Evolutionary conservation across 768 basidiomycete genomes (phyloP).

Genomic region (Podaxis pistillaris): DNA sequence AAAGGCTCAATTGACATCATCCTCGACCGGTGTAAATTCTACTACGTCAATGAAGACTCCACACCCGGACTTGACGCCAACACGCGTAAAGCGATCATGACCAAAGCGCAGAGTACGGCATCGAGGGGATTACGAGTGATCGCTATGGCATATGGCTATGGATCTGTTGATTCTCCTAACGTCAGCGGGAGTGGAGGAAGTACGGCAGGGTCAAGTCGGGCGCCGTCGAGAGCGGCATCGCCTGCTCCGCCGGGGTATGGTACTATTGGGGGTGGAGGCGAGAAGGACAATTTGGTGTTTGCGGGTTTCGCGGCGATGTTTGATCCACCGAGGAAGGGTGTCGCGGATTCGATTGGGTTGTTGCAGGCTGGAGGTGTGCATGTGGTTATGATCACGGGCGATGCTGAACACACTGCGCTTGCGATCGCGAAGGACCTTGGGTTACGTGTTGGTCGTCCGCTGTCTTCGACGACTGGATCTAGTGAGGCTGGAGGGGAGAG

Average conservation of each 20-base stretch:
- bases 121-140: conserved; percentile 81
- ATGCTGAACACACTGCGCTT: conserved; percentile 87
- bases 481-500: conserved; percentile 25
- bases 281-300: conserved; percentile 70
- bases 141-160: conserved; percentile 89
- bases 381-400: conserved; percentile 98
- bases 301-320: conserved; percentile 94
- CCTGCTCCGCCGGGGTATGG: conserved; percentile 19
- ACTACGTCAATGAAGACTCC: conserved; percentile 88
- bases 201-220: conserved; percentile 26
- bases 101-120: conserved; percentile 71
- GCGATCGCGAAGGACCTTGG: conserved; percentile 88
- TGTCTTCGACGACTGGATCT: conserved; percentile 29
- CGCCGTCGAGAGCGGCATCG: conserved; percentile 27
- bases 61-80: conserved; percentile 74
- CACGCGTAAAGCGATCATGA: conserved; percentile 64
- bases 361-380: conserved; percentile 87
- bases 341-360: conserved; percentile 82
- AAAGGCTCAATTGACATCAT: conserved; percentile 92
- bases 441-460: conserved; percentile 64
- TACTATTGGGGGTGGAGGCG: conserved; percentile 11
- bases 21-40: conserved; percentile 82
- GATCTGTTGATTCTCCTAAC: conserved; percentile 43
- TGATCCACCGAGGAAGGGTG: conserved; percentile 91
- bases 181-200: conserved; percentile 15